These are phyloP conservation scores for Coemansia sp. DNA, from an alignment of 192 early-diverging fungal genomes.

Conservation along the genomic window DNA sequence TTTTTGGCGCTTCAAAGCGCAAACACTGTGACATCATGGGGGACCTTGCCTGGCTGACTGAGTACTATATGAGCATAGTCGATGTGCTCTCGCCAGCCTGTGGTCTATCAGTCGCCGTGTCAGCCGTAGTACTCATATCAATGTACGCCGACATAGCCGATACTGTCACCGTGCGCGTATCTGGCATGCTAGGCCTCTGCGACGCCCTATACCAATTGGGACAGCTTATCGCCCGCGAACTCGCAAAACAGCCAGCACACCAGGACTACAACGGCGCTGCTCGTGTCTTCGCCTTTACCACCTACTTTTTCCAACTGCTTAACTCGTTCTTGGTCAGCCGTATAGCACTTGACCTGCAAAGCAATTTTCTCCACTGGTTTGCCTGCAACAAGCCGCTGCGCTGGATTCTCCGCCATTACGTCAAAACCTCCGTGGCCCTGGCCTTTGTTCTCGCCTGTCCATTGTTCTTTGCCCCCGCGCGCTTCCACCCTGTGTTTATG, in stretches of 20 bases:
- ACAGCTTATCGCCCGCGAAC: slow-evolving; percentile 42
- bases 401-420: slow-evolving; percentile 42
- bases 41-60: slow-evolving; percentile 28
- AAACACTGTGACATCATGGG: slow-evolving; percentile 6
- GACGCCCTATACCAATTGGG: slow-evolving; percentile 42
- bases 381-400: slow-evolving; percentile 31
- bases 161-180: slow-evolving; percentile 44
- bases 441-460: slow-evolving; percentile 33
- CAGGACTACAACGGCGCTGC: slow-evolving; percentile 25
- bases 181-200: slow-evolving; percentile 44
- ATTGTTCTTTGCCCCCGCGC: slow-evolving; percentile 35
- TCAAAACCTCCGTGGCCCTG: slow-evolving; percentile 13
- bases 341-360: slow-evolving; percentile 47
- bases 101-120: slow-evolving; percentile 43
- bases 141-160: slow-evolving; percentile 45
- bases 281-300: slow-evolving; percentile 36
- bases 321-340: slow-evolving; percentile 41
- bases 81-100: slow-evolving; percentile 50
- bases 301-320: slow-evolving; percentile 44
- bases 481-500: slow-evolving; percentile 30
- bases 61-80: slow-evolving; percentile 44
- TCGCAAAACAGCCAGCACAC: slow-evolving; percentile 16
- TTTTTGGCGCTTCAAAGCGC: slow-evolving; percentile 1
- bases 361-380: slow-evolving; percentile 45
- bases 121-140: slow-evolving; percentile 32